Percentiles rank a stretch among this genome's conserved stretches.
Conservation (phyloP, 352 stramenopile species). For the Phytophthora ramorum region DNA sequence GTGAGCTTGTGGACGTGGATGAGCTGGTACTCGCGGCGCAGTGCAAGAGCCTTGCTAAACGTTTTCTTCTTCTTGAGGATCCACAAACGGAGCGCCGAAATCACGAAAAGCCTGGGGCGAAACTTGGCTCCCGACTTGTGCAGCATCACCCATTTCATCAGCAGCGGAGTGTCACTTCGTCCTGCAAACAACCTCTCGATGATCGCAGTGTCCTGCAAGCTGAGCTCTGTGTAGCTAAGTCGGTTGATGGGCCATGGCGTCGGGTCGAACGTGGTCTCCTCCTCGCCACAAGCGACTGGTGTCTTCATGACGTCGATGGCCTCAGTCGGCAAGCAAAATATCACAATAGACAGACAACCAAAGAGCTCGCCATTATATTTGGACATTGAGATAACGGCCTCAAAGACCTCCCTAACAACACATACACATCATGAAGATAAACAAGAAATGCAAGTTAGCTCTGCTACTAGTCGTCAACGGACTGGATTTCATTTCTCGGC, state of each 20-base stretch:
- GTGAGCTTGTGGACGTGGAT: slow-evolving; percentile 51
- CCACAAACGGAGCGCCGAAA: slow-evolving; percentile 63
- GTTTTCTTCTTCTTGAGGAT: slow-evolving; percentile 56
- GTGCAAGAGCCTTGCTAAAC: slow-evolving; percentile 45
- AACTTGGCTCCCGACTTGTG: slow-evolving; percentile 51
- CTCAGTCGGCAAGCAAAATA: background rate
- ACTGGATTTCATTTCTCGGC: background rate
- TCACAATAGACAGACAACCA: background rate
- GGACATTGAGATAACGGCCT: slow-evolving; percentile 19
- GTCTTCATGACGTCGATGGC: slow-evolving; percentile 24
- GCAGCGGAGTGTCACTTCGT: slow-evolving; percentile 51
- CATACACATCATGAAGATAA: background rate
- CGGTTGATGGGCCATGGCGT: slow-evolving; percentile 68
- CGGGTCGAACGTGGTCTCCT: slow-evolving; percentile 28
- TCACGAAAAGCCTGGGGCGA: slow-evolving; percentile 55
- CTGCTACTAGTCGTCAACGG: slow-evolving; percentile 1
- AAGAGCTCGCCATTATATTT: slow-evolving; percentile 8
- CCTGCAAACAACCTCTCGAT: slow-evolving; percentile 62
- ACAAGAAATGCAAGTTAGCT: slow-evolving; percentile 3
- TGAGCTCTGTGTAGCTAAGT: slow-evolving; percentile 69
- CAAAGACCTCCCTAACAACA: too few species aligned
- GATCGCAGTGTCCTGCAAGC: slow-evolving; percentile 36
- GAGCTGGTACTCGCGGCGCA: slow-evolving; percentile 49
- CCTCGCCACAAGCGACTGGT: slow-evolving; percentile 19
- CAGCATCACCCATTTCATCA: slow-evolving; percentile 74